Evolutionary conservation across 1,284 basidiomycete genomes (phyloP).

Genomic region (Fistulinella cinereoalba): DNA sequence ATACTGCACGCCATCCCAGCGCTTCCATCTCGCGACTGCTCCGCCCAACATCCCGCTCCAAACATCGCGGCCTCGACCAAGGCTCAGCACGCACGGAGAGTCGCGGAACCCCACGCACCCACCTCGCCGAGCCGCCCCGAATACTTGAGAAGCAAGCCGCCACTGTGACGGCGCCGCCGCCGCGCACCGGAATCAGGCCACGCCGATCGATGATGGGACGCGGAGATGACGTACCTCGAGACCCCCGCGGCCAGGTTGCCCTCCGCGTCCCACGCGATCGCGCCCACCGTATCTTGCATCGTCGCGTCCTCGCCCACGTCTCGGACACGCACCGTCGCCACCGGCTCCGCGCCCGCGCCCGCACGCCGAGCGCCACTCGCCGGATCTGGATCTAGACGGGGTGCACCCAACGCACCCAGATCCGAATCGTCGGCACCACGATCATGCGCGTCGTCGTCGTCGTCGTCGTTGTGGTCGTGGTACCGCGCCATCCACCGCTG

Average conservation of each 20-base stretch:
- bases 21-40: slow-evolving; percentile 27
- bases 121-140: slow-evolving; percentile 73
- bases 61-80: slow-evolving; percentile 53
- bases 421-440: too few relatives aligned
- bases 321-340: too few relatives aligned
- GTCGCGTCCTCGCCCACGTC: too few relatives aligned
- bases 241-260: slow-evolving; percentile 64
- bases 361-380: too few relatives aligned
- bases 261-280: slow-evolving; percentile 48
- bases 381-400: too few relatives aligned
- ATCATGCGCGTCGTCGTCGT: not conserved
- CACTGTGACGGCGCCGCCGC: slow-evolving; percentile 41
- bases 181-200: too few relatives aligned
- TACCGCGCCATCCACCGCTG: slow-evolving; percentile 53
- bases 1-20: slow-evolving; percentile 61
- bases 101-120: slow-evolving; percentile 7
- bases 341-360: slow-evolving; percentile 1
- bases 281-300: slow-evolving; percentile 75
- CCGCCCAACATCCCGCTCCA: slow-evolving; percentile 73
- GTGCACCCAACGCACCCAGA: too few relatives aligned
- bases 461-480: slow-evolving; percentile 3
- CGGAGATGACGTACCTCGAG: slow-evolving; percentile 51
- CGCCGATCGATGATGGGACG: not conserved
- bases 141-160: slow-evolving; percentile 68
- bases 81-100: not conserved